Percentiles rank a stretch among this genome's conserved stretches.
phyloP scores from a whole-genome alignment of 106 monocot species.

The Iris macrosiphon region DNA sequence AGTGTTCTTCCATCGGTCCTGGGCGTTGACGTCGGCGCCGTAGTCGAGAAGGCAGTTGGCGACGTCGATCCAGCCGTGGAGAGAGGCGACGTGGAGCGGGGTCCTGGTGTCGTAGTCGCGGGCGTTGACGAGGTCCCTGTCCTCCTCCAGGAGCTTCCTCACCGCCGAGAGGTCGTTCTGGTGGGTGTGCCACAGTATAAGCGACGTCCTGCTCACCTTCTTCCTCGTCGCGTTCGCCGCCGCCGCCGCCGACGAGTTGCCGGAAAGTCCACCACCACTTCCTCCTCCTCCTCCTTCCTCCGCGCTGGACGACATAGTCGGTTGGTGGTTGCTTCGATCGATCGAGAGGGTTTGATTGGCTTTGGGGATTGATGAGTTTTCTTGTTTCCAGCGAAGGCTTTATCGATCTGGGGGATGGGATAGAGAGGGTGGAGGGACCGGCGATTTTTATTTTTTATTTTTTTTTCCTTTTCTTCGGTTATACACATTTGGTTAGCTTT shows the following conservation, averaged over 20 bases:
- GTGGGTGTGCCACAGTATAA: slow-evolving; percentile 78
- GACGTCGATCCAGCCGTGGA: slow-evolving; percentile 76
- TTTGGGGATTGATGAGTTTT: too few relatives aligned
- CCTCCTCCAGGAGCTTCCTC: slow-evolving; percentile 71
- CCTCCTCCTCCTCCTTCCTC: slow-evolving; percentile 8
- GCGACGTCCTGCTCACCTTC: slow-evolving; percentile 72
- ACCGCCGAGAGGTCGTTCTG: slow-evolving; percentile 63
- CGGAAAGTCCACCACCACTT: too few relatives aligned
- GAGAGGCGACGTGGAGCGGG: slow-evolving; percentile 76
- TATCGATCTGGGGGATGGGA: too few relatives aligned
- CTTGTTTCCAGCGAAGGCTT: too few relatives aligned
- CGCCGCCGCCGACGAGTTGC: not conserved
- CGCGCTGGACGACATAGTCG: too few relatives aligned
- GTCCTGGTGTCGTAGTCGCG: slow-evolving; percentile 80
- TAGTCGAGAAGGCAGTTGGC: slow-evolving; percentile 49
- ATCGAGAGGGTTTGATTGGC: too few relatives aligned
- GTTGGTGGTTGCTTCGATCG: too few relatives aligned
- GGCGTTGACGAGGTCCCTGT: slow-evolving; percentile 51
- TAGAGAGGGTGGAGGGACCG: too few relatives aligned
- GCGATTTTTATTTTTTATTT: too few relatives aligned
- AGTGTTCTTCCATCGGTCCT: slow-evolving; percentile 85
- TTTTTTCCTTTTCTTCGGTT: too few relatives aligned
- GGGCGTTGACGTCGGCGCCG: slow-evolving; percentile 73
- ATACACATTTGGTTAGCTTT: too few relatives aligned
- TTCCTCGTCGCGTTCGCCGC: slow-evolving; percentile 25